phyloP scores from a whole-genome alignment of 2,329 filamentous ascomycete genomes.

The Xenosphaeropsis pyriputrescens region DNA sequence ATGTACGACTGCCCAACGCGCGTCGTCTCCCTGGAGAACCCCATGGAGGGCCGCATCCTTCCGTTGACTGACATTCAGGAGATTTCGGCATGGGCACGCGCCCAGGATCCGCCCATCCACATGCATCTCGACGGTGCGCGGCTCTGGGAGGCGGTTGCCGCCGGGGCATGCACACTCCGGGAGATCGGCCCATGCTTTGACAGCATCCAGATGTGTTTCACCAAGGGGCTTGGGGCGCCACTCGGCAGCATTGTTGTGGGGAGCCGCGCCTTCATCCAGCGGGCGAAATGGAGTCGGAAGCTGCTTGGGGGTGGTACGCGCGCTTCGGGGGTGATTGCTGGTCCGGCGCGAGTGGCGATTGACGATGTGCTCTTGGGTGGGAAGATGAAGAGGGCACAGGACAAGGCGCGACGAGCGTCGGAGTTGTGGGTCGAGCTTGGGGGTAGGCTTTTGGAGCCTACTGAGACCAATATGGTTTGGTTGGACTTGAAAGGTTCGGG shows the following conservation, averaged over 20 bases:
- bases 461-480: conserved; percentile 61
- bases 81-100: conserved; percentile 52
- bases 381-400: conserved; percentile 40
- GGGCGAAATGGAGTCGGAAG: conserved; percentile 58
- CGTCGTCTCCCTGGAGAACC: conserved; percentile 71
- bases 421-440: conserved; percentile 41
- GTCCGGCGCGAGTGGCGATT: conserved; percentile 57
- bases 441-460: conserved; percentile 38
- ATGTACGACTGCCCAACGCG: conserved; percentile 65
- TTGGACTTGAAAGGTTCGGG: conserved; percentile 29
- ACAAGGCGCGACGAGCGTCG: conserved; percentile 41
- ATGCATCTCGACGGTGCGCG: conserved; percentile 66
- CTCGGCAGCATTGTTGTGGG: conserved; percentile 59
- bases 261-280: conserved; percentile 32
- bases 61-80: conserved; percentile 52
- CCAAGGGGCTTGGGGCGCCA: conserved; percentile 65
- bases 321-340: conserved; percentile 60
- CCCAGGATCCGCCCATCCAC: conserved; percentile 35
- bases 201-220: conserved; percentile 60
- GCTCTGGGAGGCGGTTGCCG: conserved; percentile 61
- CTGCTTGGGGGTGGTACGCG: conserved; percentile 61
- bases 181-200: conserved; percentile 30
- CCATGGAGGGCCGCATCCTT: conserved; percentile 60
- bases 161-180: conserved; percentile 43
- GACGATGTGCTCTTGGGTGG: conserved; percentile 61